Base-by-base conservation (phyloP, 257 asterid genomes). In the Leptodermis oblonga region DNA sequence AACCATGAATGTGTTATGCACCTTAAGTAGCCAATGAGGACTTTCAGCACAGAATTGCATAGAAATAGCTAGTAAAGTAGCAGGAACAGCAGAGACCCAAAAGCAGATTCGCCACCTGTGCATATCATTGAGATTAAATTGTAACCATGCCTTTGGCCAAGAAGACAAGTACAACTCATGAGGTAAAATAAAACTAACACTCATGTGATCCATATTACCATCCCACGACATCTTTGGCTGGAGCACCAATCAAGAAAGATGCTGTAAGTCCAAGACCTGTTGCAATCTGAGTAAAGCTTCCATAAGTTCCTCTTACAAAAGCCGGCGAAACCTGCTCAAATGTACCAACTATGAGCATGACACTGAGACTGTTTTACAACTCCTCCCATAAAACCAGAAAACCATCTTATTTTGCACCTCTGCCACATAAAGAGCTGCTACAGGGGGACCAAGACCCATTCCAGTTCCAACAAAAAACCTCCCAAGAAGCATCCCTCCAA, bases 1-100 rank as follows among this genome's bases (percentile, higher is more conserved):
- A 54, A 25, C 61, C 61, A 54, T 23, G 23, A 20, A 22, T 52
- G 30, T 52, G 59, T 20, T 52, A 52, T 22, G 74, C 68, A 90
- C 98, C 96, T 92, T 92, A 85, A 74, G 83, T 70, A 92, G 97
- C 98, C 98, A 92, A 67, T 90, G 88, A 42, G 98, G 98, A 77
- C 97, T 90, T 78, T 92, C 97, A 10, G 86, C 86, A 48, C 87
- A 92, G 75, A 88, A 90, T 77, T 90, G 89, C 86, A 88, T 90
- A 62, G 84, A 74, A 64, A 92, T 67, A 65, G 87, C 95, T 68
- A 92, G 86, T 76, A 92, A 68, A 52, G 86, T 85, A 76, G 97
- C 98, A 76, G 98, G 98, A 77, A 85, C 65, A 37, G 86, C 77
- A 65, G 98, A 87, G 71, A 84, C 82, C 98, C 97, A 92, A 81